These are phyloP conservation scores for Cryptococcus sp. DNA, from an alignment of 1,284 basidiomycete genomes.

Conservation along the genomic window DNA sequence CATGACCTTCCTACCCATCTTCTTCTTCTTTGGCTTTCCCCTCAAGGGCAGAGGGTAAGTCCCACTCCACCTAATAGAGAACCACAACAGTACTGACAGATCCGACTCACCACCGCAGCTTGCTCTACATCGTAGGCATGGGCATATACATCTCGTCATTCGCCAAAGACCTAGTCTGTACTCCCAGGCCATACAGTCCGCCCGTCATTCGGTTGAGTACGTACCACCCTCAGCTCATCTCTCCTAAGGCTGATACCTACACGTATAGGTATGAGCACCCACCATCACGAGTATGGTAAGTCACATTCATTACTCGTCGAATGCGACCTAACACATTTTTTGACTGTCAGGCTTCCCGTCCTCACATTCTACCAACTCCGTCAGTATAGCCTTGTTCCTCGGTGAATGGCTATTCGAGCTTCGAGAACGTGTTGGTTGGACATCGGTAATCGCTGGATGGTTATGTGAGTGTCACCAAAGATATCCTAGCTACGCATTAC, in stretches of 20 bases:
- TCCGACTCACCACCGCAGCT: constrained; percentile 53
- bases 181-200: constrained; percentile 86
- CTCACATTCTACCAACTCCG: constrained; percentile 89
- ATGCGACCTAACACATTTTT: constrained; percentile 2
- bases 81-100: background rate
- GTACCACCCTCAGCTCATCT: constrained; percentile 14
- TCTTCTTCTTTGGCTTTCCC: constrained; percentile 82
- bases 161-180: constrained; percentile 85
- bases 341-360: constrained; percentile 79
- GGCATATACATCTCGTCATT: constrained; percentile 85
- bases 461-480: constrained; percentile 22
- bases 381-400: constrained; percentile 81
- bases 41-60: constrained; percentile 68
- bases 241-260: background rate
- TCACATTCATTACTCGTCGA: no score
- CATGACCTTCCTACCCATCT: constrained; percentile 79
- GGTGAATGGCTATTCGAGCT: constrained; percentile 37
- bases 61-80: background rate
- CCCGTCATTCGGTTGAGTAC: constrained; percentile 75
- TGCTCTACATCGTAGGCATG: constrained; percentile 70
- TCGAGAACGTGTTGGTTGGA: constrained; percentile 20
- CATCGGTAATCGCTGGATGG: constrained; percentile 22
- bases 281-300: constrained; percentile 60
- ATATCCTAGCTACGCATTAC: background rate
- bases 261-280: constrained; percentile 73